Evolutionary conservation across 768 basidiomycete genomes (phyloP), one percentile per base, ranked within the genome.

Genomic region (Roridomyces roridus): DNA sequence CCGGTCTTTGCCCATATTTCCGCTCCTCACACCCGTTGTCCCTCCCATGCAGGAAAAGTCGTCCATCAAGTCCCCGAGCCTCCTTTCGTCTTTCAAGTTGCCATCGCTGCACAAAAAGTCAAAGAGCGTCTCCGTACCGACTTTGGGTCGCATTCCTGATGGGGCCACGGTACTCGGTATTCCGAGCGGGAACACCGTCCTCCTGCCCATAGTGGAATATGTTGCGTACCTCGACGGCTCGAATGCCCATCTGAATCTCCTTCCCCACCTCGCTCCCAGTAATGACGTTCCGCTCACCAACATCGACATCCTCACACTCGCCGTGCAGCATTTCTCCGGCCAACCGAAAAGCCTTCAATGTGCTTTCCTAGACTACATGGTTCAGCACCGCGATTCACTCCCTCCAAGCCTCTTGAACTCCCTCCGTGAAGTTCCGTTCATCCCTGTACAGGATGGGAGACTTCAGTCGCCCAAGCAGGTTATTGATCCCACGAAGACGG

Each of bases 201-300:
- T 70, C 36, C 52, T 76, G 17, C 74, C 74, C 17, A 28, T 57
- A 10, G 47, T 71, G 8, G 28, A 55, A 5, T 29, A 49, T 14
- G 51, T 68, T 12, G 55, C 67, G 2, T 75, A 74, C 43, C 66
- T 77, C 25, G 71, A 74, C 53, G 57, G 67, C 0, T 57, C 62
- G 4, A 46, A 56, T 23, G 46, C 67, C 12, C 59, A 65, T 8
- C 57, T 65, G 7, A 34, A 48, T 1, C 47, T 76, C 17, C 54
- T 73, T 23, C 51, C 59, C 6, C 59, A 71, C 23, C 45, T 77
- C 6, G 68, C 73, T 24, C 62, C 68, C 0, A 50, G 55, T 2
- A 50, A 64, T 3, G 44, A 46, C 23, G 39, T 20, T 12, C 43
- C 62, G 39, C 48, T 73, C 11, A 52, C 60, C 0, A 69, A 67